Conservation (phyloP, 129 eudicot species). For the Flaveria linearis region DNA sequence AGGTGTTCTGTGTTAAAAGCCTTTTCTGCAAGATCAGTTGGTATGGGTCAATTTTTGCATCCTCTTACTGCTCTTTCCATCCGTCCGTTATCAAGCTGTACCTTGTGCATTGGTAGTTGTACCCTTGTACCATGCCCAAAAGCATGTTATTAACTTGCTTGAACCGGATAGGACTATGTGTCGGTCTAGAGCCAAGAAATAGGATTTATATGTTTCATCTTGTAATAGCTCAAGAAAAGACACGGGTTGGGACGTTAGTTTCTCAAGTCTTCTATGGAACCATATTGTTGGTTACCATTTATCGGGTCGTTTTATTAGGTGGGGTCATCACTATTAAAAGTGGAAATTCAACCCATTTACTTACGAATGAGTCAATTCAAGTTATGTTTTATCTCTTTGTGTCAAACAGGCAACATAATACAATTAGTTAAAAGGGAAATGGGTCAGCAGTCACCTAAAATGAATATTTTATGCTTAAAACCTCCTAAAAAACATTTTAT, state of each 20-base stretch:
- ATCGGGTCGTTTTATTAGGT: background rate
- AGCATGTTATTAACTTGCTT: background rate
- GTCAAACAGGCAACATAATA: background rate
- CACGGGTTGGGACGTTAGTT: background rate
- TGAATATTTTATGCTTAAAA: too few relatives aligned
- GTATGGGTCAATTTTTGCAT: too few relatives aligned
- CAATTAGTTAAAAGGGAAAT: background rate
- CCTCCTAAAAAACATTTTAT: background rate
- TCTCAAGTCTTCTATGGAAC: background rate
- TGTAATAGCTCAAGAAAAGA: background rate
- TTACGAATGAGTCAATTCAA: background rate
- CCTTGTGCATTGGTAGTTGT: constrained; percentile 9
- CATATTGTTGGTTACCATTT: background rate
- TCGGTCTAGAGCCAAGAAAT: background rate
- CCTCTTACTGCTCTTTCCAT: too few relatives aligned
- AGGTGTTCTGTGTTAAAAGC: too few relatives aligned
- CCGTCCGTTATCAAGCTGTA: background rate
- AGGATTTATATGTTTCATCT: background rate
- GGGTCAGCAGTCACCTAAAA: too few relatives aligned
- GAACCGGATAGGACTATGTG: background rate
- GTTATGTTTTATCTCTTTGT: background rate
- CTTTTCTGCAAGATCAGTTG: too few relatives aligned
- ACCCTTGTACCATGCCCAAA: background rate
- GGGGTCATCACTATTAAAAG: background rate
- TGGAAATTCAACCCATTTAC: background rate